Evolutionary conservation across 1,284 basidiomycete species (phyloP), one percentile per base, ranked within the genome.

Genomic region (Fomitopsis pinicola): DNA sequence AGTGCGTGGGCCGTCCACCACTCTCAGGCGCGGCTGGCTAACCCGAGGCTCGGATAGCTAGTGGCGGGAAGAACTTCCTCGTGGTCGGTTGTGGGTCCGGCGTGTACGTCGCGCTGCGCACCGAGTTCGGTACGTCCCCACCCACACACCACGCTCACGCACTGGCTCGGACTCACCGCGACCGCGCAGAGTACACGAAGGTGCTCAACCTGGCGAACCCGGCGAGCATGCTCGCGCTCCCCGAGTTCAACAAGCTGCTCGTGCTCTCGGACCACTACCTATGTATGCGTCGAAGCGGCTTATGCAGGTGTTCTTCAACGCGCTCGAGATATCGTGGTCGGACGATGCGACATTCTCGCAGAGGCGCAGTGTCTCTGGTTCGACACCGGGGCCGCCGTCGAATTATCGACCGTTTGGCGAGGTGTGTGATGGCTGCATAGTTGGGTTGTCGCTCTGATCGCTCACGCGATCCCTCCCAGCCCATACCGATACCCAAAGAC

Each of bases 401-500:
- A 38, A 38, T 26, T 54, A 87, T 71, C 77, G 81, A 38, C 75
- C 79, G 2, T 88, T 83, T 67, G 87, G 87, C 55, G 82, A 87
- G 70, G 89, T 91, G 66, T 5, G 26, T 26, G 35, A 5, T 9
- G 10, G 17, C 62, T 52, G 17, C 45, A 35, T 63, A 45, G 6
- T 17, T 35, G 22, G 58, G 8, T 42, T 26, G 36, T 33, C 48
- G 28, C 17, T 3, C 7, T 22, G 12, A 48, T 30, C 33, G 40
- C 30, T 19, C 19, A n/a, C 19, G 42, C 22, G 9, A 10, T 28
- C 15, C 36, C 9, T 54, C 61, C 3, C 64, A 92, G 89, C 74
- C 84, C 0, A 80, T 87, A 14, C 86, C 84, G 65, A 80, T 91
- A 52, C 87, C 90, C 0, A 86, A 84, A 66, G 87, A 91, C 60